Conservation (phyloP, 441 rosid genomes). For the Populus hybrid region DNA sequence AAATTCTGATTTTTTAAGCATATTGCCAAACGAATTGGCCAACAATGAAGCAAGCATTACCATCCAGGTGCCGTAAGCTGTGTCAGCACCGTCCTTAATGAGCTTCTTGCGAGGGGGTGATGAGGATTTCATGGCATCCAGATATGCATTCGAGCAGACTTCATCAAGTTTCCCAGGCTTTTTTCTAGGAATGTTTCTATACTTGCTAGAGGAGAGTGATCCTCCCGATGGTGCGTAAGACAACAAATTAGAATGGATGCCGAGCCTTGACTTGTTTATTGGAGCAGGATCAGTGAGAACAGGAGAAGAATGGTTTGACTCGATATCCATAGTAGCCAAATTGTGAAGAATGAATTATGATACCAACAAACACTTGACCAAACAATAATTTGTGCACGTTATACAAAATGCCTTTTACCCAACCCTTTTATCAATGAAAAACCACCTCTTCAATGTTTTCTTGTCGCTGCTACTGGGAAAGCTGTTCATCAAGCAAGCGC, state of each 20-base stretch:
- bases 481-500: slow-evolving; percentile 68
- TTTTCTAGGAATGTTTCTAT: slow-evolving; percentile 47
- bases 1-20: neutral
- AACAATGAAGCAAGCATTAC: slow-evolving; percentile 30
- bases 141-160: slow-evolving; percentile 85
- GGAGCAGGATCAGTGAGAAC: slow-evolving; percentile 63
- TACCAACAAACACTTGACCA: slow-evolving; percentile 16
- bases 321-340: slow-evolving; percentile 52
- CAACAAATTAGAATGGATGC: slow-evolving; percentile 48
- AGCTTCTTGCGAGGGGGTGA: slow-evolving; percentile 90
- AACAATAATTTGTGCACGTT: slow-evolving; percentile 17
- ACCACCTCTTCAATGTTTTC: slow-evolving; percentile 92
- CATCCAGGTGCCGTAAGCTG: slow-evolving; percentile 69
- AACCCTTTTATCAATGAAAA: slow-evolving; percentile 82
- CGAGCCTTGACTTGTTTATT: slow-evolving; percentile 57
- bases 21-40: neutral
- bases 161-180: slow-evolving; percentile 74
- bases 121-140: slow-evolving; percentile 90
- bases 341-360: slow-evolving; percentile 9
- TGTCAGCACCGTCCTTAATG: slow-evolving; percentile 58
- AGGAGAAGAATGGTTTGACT: slow-evolving; percentile 65
- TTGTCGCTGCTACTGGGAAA: slow-evolving; percentile 62
- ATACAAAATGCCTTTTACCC: slow-evolving; percentile 38
- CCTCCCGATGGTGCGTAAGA: slow-evolving; percentile 47
- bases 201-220: slow-evolving; percentile 48